Evolutionary conservation across 2,329 filamentous ascomycete genomes (phyloP).

Genomic region (Penicillium sp.): DNA sequence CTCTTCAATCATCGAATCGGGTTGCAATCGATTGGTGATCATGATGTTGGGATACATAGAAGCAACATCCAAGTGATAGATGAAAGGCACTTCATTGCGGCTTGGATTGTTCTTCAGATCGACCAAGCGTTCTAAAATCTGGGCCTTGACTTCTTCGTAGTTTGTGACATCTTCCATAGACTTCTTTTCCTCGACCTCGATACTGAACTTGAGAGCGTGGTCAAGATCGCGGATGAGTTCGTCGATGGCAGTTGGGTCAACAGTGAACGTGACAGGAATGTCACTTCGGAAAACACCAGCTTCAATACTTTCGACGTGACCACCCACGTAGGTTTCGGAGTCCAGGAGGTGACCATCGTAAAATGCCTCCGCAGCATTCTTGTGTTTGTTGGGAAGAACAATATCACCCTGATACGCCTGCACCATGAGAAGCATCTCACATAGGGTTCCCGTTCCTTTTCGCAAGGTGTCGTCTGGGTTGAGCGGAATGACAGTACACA

Average conservation of each 20-base stretch:
- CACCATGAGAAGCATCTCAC: slow-evolving; percentile 99
- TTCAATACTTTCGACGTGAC: slow-evolving; percentile 98
- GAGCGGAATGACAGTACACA: slow-evolving; percentile 93
- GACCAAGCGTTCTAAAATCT: slow-evolving; percentile 72
- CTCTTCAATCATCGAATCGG: slow-evolving; percentile 98
- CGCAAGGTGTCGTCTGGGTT: slow-evolving; percentile 89
- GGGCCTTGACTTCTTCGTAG: slow-evolving; percentile 79
- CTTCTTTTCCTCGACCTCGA: slow-evolving; percentile 81
- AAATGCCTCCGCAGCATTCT: slow-evolving; percentile 86
- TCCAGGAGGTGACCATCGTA: slow-evolving; percentile 96
- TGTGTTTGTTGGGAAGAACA: slow-evolving; percentile 93
- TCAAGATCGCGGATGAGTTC: slow-evolving; percentile 86
- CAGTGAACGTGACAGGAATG: slow-evolving; percentile 88
- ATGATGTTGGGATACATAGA: slow-evolving; percentile 99
- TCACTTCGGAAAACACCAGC: slow-evolving; percentile 95
- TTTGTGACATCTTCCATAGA: slow-evolving; percentile 76
- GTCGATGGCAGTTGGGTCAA: slow-evolving; percentile 87
- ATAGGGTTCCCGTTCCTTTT: slow-evolving; percentile 97
- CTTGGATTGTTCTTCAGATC: slow-evolving; percentile 81
- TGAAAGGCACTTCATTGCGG: slow-evolving; percentile 79
- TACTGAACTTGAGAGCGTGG: slow-evolving; percentile 83
- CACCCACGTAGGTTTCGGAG: slow-evolving; percentile 96
- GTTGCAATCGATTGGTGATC: slow-evolving; percentile 97
- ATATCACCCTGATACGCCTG: slow-evolving; percentile 93
- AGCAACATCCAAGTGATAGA: slow-evolving; percentile 97